Conservation (phyloP, 1,139 yeast species). For the Nematodospora anomalae region DNA sequence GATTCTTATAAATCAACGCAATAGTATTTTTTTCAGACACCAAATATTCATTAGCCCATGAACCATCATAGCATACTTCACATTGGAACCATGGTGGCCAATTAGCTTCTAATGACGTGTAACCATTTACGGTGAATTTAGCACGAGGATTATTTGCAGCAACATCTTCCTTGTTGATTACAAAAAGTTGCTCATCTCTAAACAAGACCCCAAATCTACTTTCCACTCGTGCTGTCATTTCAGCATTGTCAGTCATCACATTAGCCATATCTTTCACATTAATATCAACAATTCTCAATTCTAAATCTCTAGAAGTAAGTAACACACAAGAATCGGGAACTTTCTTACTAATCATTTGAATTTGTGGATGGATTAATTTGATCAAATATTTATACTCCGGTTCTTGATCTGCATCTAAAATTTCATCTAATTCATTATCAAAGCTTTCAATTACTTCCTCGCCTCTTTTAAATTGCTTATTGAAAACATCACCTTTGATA, state of each 20-base stretch:
- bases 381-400: constrained; percentile 40
- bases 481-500: constrained; percentile 15
- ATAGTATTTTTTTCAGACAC: constrained; percentile 65
- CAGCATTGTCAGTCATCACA: constrained; percentile 35
- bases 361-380: constrained; percentile 47
- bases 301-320: constrained; percentile 70
- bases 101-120: constrained; percentile 20
- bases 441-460: constrained; percentile 38
- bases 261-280: constrained; percentile 51
- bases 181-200: constrained; percentile 70
- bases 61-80: constrained; percentile 74
- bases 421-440: constrained; percentile 31
- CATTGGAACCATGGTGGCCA: constrained; percentile 89
- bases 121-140: constrained; percentile 27
- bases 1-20: constrained; percentile 61
- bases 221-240: constrained; percentile 56
- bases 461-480: constrained; percentile 22
- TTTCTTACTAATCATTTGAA: constrained; percentile 37
- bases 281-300: constrained; percentile 60
- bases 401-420: constrained; percentile 23
- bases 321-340: constrained; percentile 41
- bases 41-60: constrained; percentile 48
- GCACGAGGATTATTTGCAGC: constrained; percentile 18
- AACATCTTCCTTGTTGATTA: constrained; percentile 47
- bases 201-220: constrained; percentile 68